Base-by-base conservation (phyloP, 352 stramenopile genomes). In the Phytopythium chamaehyphon region DNA sequence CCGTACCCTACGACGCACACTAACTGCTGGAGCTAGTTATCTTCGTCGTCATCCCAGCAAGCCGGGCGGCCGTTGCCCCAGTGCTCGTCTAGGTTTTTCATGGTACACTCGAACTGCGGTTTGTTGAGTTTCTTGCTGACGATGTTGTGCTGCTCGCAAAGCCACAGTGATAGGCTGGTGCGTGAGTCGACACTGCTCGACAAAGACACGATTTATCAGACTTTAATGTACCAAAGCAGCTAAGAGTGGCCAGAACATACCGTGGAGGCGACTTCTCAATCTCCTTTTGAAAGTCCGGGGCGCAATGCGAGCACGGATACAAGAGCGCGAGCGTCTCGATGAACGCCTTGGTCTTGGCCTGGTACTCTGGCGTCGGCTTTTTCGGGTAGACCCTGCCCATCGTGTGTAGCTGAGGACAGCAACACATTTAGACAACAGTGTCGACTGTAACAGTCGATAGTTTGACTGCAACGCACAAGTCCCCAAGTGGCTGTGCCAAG, bases 101-200 rank as follows among this genome's bases (percentile, higher is more conserved):
- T 91, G 38, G 81, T 88, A 62, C 96, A 99, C 42, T 90, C 55
- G 70, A 98, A 99, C 6, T 87, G 26, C 15, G 85, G 75, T 62
- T 98, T 99, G 54, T 93, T 83, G 48, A 99, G 81, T 69, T 98
- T 98, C 65, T 95, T 82, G 73, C 98, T 99, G 26, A 99, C 96
- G 42, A 93, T 69, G 72, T 99, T 99, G 78, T 99, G 96, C 66
- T 98, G 94, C 58, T 98, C 86, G 62, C 96, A 99, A 16, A 98
- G 70, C 95, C 95, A 99, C 58, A 97, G 61, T 23, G 93, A 98
- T 38, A 99, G 89, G 44, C 85, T 91, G 62, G 84, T 77, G 47
- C 95, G 86, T 48, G 88, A 96, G 65, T 97, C 86, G 21, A 96
- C 84, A 40, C 88, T 91, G 51, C 33, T 33, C n/a, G n/a, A n/a